Conservation (phyloP, 805 yeast genomes). For the Yarrowia sp. region DNA sequence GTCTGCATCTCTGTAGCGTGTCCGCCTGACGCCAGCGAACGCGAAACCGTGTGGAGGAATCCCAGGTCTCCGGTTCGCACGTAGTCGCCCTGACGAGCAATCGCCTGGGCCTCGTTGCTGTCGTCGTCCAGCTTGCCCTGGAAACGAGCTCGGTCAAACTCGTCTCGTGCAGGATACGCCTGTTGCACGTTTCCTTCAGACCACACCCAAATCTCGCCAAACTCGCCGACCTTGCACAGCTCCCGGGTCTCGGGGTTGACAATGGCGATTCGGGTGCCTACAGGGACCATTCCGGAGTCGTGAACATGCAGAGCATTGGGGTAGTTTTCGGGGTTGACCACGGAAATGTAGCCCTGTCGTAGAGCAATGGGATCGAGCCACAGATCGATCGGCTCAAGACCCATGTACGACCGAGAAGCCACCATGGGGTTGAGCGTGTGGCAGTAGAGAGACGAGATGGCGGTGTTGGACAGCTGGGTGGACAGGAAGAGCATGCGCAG, state of each 20-base stretch:
- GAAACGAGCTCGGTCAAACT: slow-evolving; percentile 62
- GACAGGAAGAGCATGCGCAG: slow-evolving; percentile 68
- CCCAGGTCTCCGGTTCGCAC: slow-evolving; percentile 95
- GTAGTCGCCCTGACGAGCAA: slow-evolving; percentile 61
- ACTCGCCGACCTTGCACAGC: slow-evolving; percentile 86
- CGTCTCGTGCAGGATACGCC: slow-evolving; percentile 61
- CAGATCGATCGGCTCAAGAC: slow-evolving; percentile 85
- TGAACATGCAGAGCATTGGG: slow-evolving; percentile 78
- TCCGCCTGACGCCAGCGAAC: slow-evolving; percentile 50
- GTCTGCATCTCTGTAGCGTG: slow-evolving; percentile 68
- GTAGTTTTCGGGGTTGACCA: slow-evolving; percentile 74
- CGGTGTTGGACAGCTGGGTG: slow-evolving; percentile 68
- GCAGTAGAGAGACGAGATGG: slow-evolving; percentile 78
- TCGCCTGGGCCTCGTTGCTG: slow-evolving; percentile 21
- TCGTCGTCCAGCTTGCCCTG: slow-evolving; percentile 64
- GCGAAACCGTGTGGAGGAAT: slow-evolving; percentile 76
- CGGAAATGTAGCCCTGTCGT: slow-evolving; percentile 84
- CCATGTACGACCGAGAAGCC: slow-evolving; percentile 83
- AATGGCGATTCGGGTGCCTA: slow-evolving; percentile 89
- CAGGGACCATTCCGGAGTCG: slow-evolving; percentile 96
- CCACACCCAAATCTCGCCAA: slow-evolving; percentile 96
- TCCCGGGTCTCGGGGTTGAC: slow-evolving; percentile 90
- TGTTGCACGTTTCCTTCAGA: slow-evolving; percentile 80
- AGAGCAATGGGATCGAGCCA: slow-evolving; percentile 87
- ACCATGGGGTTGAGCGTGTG: slow-evolving; percentile 84